Evolutionary conservation across 768 basidiomycete species (phyloP), one percentile per base, ranked within the genome.

Genomic region (Suillus lakei): DNA sequence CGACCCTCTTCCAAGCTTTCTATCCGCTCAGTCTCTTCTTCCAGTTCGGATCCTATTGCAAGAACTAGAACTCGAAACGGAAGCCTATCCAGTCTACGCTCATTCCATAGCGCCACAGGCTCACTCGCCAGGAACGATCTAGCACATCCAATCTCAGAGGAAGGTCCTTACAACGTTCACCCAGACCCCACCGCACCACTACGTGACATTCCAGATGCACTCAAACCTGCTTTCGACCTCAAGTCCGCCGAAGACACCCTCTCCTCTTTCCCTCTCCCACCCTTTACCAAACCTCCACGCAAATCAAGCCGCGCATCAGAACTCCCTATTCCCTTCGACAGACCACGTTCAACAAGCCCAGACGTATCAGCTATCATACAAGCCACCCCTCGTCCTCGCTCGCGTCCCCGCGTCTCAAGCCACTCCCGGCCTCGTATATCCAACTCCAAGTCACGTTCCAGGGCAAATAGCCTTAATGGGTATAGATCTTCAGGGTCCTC

Each of bases 321-420:
- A 3, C 41, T 10, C 21, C 66, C 69, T 4, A 16, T 41, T 38
- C 66, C 69, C 65, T 69, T 69, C 30, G 59, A 63, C 4, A 50
- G 69, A 68, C 59, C 56, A 43, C 68, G 76, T 44, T 71, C 78
- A 41, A 56, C 66, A 55, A 78, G 76, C 46, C 82, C 83, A 1
- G 82, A 84, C 55, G 76, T 84, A 63, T 66, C 71, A 7, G 70
- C 79, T 8, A 82, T 83, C 26, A 74, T 83, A 39, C 77, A 79
- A 4, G 69, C 68, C 15, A 82, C 80, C 4, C 80, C 80, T 0
- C 78, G 79, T 16, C 78, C 76, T 13, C 75, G 76, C 26, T 76
- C 74, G 32, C 68, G 69, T 26, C 62, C 67, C 15, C 66, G 18
- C 56, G 26, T 56, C 34, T 36, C 13, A 26, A 58, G 48, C 26